Percentiles rank a stretch among this genome's conserved stretches.
Conservation (phyloP, 805 yeast genomes). For the Yarrowia yakushimensis region DNA sequence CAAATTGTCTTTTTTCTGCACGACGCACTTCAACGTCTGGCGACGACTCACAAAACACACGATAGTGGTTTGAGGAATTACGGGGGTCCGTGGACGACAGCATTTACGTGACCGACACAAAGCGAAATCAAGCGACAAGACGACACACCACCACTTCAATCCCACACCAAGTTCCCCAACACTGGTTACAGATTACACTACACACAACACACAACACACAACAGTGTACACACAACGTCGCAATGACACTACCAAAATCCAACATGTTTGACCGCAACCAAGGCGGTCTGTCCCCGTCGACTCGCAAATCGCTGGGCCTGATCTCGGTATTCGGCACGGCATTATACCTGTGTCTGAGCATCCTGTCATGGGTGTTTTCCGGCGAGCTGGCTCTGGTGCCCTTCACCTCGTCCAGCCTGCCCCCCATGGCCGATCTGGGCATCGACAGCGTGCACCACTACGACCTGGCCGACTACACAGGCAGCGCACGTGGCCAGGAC, state of each 20-base stretch:
- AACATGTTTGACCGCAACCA: conserved; percentile 20
- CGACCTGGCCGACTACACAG: conserved; percentile 65
- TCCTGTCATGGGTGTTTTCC: conserved; percentile 18
- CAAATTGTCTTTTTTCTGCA: conserved; percentile 21
- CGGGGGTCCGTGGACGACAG: not conserved
- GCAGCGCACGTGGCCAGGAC: conserved; percentile 75
- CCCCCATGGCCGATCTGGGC: conserved; percentile 17
- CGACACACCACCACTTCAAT: not conserved
- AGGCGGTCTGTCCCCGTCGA: not conserved
- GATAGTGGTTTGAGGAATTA: conserved; percentile 10
- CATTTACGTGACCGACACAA: not conserved
- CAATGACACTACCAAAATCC: conserved; percentile 21
- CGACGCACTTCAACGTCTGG: conserved; percentile 23
- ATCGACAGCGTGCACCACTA: conserved; percentile 54
- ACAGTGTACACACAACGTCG: not conserved
- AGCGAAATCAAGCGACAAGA: not conserved
- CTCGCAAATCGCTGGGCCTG: conserved; percentile 14
- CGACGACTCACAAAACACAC: conserved; percentile 19
- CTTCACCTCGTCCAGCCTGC: conserved; percentile 10
- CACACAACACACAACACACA: not conserved
- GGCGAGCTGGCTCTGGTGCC: conserved; percentile 23
- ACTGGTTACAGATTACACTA: too few species aligned
- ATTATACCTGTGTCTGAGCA: conserved; percentile 12
- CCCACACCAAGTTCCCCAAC: not conserved
- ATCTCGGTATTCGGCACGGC: not conserved